Evolutionary conservation across 495 filamentous ascomycete species (phyloP), one percentile per base, ranked within the genome.

Genomic region (Cladorrhinum samala): DNA sequence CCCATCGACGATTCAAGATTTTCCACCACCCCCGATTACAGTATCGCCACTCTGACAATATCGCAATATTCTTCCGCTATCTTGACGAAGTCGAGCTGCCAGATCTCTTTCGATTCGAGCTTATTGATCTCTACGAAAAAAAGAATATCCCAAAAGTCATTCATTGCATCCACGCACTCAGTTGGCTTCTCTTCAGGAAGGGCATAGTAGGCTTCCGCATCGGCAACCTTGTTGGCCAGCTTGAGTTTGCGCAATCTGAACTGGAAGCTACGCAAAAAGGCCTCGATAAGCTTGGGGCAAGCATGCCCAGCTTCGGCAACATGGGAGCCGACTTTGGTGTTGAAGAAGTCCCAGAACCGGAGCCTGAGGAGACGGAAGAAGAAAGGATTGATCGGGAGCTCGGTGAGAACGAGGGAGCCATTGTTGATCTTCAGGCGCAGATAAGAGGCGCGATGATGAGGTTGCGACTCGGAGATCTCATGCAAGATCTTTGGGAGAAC

Each of bases 131-230:
- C 30, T 99, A 99, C 74, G 95, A 99, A 68, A 99, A 97, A 75
- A 99, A 99, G 70, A 99, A 99, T 61, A 91, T 97, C 5, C 94
- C 94, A 0, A 99, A 96, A 70, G 94, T 96, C 61, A 97, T 99
- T 55, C 93, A 99, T 70, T 96, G 94, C 68, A 91, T 99, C 53
- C 94, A 99, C 66, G 94, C 94, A 2, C 71, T 97, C 13, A 96
- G 91, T 59, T 99, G 92, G 89, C 74, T 97, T 37, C 80, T 99
- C 6, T 96, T 87, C 71, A 83, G 94, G 44, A 95, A 96, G 64
- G 91, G 91, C 1, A 87, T 99, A 42, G 84, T 96, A 21, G 86
- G 89, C 59, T 96, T 97, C 70, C 83, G 91, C 9, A 97, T 99
- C 68, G 94, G 91, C n/a, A 99, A 99, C 62, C 77, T 99, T 41